Base-by-base conservation (phyloP, 192 early-diverging fungal species). In the Podila clonocystis region DNA sequence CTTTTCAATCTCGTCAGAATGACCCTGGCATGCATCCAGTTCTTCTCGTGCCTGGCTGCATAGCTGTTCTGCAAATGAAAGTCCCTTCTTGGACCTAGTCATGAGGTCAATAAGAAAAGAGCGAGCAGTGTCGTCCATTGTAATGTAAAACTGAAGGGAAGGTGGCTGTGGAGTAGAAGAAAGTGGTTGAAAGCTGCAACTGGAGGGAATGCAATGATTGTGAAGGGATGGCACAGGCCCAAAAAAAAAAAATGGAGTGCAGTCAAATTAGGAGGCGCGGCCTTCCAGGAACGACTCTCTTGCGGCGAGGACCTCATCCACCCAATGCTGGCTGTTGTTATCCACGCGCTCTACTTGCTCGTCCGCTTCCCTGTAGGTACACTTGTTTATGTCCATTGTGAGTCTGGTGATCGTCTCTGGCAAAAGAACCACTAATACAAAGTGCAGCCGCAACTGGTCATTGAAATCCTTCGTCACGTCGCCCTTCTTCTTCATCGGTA, bases 1-100 rank as follows among this genome's bases (percentile, higher is more conserved):
- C 71, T 73, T 72, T 64, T 80, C 77, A 45, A 80, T 80, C 68
- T 68, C 77, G 48, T 72, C 60, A 0, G 77, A 72, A 68, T 80
- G 77, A 24, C 67, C 67, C 33, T 80, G 77, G 33, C 70, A 80
- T 15, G 70, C 71, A 48, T 73, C 64, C 31, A 80, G 62, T 67
- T 80, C 77, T 20, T 80, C 70, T 12, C 62, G 70, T 9, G 77
- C 77, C 31, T 80, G 77, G 60, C 66, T 80, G 22, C 77, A 80
- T 2, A 80, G 67, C 29, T 80, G 70, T 38, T 80, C 77, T 48
- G 77, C 77, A 7, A 73, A 58, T 3, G 77, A 80, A 13, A 80
- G 67, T 22, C 77, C 77, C 49, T 80, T 68, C 29, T 80, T 80
- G 48, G 77, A 80, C 62, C 68, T 72, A n/a, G 70, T 41, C 77